A percentile compares a stretch with the other conserved stretches of the same genome.
Conservation (phyloP, 1,284 basidiomycete genomes). For the Austroboletus niveus region DNA sequence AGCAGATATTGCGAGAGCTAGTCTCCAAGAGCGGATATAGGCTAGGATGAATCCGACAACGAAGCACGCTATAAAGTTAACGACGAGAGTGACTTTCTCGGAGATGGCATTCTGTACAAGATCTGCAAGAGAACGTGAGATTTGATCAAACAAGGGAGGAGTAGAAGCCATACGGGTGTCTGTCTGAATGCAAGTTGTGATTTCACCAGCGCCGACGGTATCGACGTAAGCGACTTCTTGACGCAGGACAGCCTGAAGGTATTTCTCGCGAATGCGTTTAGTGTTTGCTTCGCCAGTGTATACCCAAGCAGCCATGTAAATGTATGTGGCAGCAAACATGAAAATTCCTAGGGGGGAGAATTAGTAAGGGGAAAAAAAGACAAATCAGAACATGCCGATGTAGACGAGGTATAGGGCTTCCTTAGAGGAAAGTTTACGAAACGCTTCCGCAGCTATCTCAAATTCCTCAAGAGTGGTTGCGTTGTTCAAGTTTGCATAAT, state of each 20-base stretch:
- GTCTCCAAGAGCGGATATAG: constrained; percentile 73
- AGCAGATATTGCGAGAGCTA: constrained; percentile 83
- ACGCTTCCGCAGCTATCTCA: constrained; percentile 43
- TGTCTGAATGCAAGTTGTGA: constrained; percentile 93
- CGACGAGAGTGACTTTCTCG: constrained; percentile 78
- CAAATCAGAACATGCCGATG: constrained; percentile 59
- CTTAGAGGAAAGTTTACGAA: constrained; percentile 50
- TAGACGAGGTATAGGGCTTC: constrained; percentile 66
- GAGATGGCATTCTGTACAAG: constrained; percentile 86
- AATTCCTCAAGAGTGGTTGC: constrained; percentile 29
- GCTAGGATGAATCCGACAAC: constrained; percentile 79
- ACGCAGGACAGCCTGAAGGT: constrained; percentile 74
- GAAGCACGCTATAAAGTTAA: constrained; percentile 67
- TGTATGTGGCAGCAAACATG: constrained; percentile 67
- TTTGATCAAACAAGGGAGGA: no score
- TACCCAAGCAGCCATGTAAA: constrained; percentile 87
- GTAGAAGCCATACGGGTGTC: constrained; percentile 67
- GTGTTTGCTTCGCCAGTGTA: constrained; percentile 90
- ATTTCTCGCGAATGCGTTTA: constrained; percentile 76
- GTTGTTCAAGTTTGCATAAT: constrained; percentile 23
- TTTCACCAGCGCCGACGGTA: constrained; percentile 90
- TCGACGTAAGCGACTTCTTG: constrained; percentile 93
- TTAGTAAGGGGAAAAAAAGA: background rate
- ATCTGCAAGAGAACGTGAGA: constrained; percentile 44
- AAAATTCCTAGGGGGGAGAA: constrained; percentile 47